These are phyloP conservation scores for Aphanomyces invadans DNA, from an alignment of 352 stramenopile genomes.

Conservation along the genomic window DNA sequence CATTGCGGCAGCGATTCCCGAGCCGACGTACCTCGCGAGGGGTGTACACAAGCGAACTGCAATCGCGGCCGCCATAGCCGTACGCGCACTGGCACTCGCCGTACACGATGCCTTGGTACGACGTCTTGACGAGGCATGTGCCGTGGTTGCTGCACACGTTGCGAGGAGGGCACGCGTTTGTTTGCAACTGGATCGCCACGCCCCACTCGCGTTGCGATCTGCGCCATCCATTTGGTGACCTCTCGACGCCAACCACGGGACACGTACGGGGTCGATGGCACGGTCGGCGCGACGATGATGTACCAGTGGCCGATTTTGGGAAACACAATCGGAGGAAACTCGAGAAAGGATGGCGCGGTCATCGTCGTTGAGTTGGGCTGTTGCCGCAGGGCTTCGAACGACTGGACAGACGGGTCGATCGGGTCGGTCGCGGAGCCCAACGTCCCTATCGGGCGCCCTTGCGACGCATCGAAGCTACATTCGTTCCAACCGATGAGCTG, in stretches of 20 bases:
- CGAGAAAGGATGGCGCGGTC: constrained; percentile 18
- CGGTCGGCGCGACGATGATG: constrained; percentile 26
- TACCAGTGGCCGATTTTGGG: constrained; percentile 29
- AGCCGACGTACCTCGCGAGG: neutral
- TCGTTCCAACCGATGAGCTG: neutral
- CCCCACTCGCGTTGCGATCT: constrained; percentile 25
- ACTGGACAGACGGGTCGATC: neutral
- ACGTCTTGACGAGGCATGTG: constrained; percentile 27
- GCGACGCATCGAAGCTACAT: constrained; percentile 7
- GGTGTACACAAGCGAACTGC: constrained; percentile 15
- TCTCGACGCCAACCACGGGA: neutral
- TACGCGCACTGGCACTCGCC: constrained; percentile 33
- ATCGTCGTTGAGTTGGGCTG: neutral
- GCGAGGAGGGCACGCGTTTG: constrained; percentile 26
- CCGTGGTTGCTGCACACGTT: constrained; percentile 30
- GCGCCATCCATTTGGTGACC: no score
- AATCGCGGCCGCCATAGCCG: constrained; percentile 34
- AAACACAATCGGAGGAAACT: constrained; percentile 26
- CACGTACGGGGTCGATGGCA: neutral
- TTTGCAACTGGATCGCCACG: constrained; percentile 29
- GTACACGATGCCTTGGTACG: constrained; percentile 33
- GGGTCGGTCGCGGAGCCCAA: neutral
- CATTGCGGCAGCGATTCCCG: neutral
- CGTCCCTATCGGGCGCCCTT: neutral
- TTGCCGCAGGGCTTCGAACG: constrained; percentile 9